Evolutionary conservation across 2,329 filamentous ascomycete genomes (phyloP).

Genomic region (Sporothrix dimorphospora): DNA sequence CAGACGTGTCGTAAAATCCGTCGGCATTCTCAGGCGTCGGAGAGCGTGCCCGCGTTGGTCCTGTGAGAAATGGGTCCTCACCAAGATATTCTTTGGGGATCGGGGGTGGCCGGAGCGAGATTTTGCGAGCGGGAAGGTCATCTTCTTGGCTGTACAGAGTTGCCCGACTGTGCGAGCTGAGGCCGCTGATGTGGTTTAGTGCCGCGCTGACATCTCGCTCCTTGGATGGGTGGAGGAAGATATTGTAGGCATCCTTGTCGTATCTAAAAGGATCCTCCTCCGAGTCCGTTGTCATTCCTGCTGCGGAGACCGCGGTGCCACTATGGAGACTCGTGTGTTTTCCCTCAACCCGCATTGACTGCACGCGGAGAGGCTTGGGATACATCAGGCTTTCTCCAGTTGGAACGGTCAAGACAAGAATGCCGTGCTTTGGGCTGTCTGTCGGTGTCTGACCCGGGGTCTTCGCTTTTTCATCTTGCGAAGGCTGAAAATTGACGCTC

Average conservation of each 20-base stretch:
- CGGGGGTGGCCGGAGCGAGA: slow-evolving; percentile 27
- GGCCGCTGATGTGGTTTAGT: slow-evolving; percentile 41
- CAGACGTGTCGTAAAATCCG: slow-evolving; percentile 30
- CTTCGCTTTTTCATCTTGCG: neutral
- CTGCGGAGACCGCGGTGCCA: slow-evolving; percentile 38
- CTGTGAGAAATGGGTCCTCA: slow-evolving; percentile 17
- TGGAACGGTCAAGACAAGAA: slow-evolving; percentile 12
- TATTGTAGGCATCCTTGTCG: slow-evolving; percentile 46
- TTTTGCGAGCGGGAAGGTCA: slow-evolving; percentile 38
- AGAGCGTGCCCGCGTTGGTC: slow-evolving; percentile 14
- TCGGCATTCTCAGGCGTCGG: slow-evolving; percentile 27
- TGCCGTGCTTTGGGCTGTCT: neutral
- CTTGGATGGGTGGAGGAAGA: slow-evolving; percentile 44
- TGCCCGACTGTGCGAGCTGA: slow-evolving; percentile 36
- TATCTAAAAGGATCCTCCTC: slow-evolving; percentile 52
- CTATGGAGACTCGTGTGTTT: slow-evolving; percentile 32
- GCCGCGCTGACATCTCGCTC: slow-evolving; percentile 51
- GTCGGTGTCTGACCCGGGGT: neutral
- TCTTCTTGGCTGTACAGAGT: slow-evolving; percentile 36
- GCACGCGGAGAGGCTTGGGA: slow-evolving; percentile 34
- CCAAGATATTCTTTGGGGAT: slow-evolving; percentile 29
- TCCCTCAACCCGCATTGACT: slow-evolving; percentile 27
- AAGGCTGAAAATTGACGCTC: neutral
- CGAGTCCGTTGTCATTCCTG: slow-evolving; percentile 40
- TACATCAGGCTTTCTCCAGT: slow-evolving; percentile 29